Percentiles rank a stretch among this genome's conserved stretches.
Evolutionary conservation across 192 early-diverging fungal genomes (phyloP).

Genomic region (Linnemannia elongata): DNA sequence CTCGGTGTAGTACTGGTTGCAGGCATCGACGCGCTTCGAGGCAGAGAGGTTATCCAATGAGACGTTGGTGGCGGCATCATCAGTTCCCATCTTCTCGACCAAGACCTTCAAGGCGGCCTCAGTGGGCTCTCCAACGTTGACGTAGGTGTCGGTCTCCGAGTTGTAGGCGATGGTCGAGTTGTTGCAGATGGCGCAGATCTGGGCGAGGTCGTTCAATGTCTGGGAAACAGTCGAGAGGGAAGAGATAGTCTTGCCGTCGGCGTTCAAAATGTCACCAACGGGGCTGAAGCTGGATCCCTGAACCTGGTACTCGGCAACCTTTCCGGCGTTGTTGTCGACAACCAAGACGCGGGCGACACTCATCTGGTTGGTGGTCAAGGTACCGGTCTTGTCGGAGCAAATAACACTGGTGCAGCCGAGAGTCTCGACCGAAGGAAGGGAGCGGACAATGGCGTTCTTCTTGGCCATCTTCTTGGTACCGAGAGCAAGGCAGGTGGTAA

Average conservation of each 20-base stretch:
- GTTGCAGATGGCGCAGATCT: constrained; percentile 92
- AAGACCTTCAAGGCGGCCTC: constrained; percentile 96
- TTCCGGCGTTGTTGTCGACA: constrained; percentile 64
- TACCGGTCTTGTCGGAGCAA: constrained; percentile 99
- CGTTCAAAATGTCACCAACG: constrained; percentile 68
- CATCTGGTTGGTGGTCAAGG: constrained; percentile 99
- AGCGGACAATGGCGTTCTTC: constrained; percentile 95
- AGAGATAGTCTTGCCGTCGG: constrained; percentile 61
- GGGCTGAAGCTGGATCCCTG: constrained; percentile 92
- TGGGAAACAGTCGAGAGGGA: constrained; percentile 68
- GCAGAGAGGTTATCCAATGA: constrained; percentile 62
- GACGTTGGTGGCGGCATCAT: constrained; percentile 76
- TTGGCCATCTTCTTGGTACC: constrained; percentile 98
- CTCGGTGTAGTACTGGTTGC: constrained; percentile 79
- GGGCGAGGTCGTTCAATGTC: constrained; percentile 79
- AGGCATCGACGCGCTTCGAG: constrained; percentile 73
- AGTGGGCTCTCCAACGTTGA: constrained; percentile 95
- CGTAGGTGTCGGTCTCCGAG: constrained; percentile 72
- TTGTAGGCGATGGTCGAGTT: constrained; percentile 89
- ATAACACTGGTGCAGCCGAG: constrained; percentile 97
- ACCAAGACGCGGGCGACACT: constrained; percentile 76
- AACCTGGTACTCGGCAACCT: constrained; percentile 79
- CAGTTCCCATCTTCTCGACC: constrained; percentile 93
- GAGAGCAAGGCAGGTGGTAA: constrained; percentile 97
- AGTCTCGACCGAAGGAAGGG: constrained; percentile 94